phyloP scores from a whole-genome alignment of 1,139 yeast genomes.

The Meyerozyma athensensis region DNA sequence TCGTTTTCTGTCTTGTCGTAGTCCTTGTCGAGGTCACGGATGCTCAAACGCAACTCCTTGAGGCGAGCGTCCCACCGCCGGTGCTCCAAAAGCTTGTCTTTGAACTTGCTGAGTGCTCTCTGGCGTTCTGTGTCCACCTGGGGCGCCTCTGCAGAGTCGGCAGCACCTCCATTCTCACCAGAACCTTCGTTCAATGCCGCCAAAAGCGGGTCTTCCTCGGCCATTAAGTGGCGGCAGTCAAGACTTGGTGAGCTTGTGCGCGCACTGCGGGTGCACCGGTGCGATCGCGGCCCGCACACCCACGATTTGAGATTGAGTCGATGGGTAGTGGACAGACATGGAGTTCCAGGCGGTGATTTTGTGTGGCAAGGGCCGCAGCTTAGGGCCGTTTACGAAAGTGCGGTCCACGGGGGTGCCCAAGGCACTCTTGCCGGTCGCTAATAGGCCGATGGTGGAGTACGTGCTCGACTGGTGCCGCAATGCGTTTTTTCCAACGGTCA shows the following conservation, averaged over 20 bases:
- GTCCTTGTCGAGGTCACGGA: conserved; percentile 78
- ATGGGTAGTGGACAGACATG: too few species aligned
- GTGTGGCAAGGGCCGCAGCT: conserved; percentile 76
- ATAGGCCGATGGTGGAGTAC: conserved; percentile 83
- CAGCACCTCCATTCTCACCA: conserved; percentile 4
- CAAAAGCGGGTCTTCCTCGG: conserved; percentile 66
- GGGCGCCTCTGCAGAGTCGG: conserved; percentile 8
- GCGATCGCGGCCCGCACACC: not conserved
- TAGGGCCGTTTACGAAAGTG: conserved; percentile 66
- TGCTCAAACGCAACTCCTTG: conserved; percentile 76
- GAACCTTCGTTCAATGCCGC: conserved; percentile 50
- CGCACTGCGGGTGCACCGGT: conserved; percentile 1
- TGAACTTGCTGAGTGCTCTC: conserved; percentile 73
- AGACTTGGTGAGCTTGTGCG: conserved; percentile 35
- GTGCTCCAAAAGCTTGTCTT: conserved; percentile 85
- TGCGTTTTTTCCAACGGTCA: conserved; percentile 65
- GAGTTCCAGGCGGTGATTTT: conserved; percentile 88
- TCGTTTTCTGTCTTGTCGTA: conserved; percentile 95
- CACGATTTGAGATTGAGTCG: not conserved
- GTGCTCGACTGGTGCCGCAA: conserved; percentile 90
- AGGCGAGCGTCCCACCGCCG: conserved; percentile 92
- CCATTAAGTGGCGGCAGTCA: conserved; percentile 23
- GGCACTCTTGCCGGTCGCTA: conserved; percentile 85
- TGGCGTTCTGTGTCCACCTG: conserved; percentile 72
- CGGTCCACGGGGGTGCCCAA: conserved; percentile 65